A percentile compares a stretch with the other conserved stretches of the same genome.
Conservation (phyloP, 495 filamentous ascomycete genomes). For the Margaritispora aquatica region DNA sequence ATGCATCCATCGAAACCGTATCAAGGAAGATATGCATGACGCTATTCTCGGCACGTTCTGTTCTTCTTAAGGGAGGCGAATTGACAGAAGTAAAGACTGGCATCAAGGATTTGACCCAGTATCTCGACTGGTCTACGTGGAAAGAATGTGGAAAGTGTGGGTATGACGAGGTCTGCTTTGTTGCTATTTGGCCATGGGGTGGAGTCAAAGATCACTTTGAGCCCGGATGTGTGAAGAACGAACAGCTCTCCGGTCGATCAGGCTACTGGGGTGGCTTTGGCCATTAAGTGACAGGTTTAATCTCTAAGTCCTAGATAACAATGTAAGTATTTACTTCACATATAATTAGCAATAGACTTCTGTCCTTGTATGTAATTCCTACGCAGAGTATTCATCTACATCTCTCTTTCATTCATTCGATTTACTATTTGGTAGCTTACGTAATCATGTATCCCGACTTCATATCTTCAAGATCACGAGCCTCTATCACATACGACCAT, state of each 20-base stretch:
- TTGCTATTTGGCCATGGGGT: constrained; percentile 62
- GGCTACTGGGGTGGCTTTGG: constrained; percentile 7
- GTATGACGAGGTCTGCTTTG: constrained; percentile 55
- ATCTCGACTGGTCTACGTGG: constrained; percentile 56
- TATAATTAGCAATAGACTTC: too few relatives aligned
- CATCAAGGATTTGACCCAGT: constrained; percentile 37
- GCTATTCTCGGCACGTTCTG: constrained; percentile 34
- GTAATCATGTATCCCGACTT: neutral
- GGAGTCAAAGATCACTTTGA: constrained; percentile 43
- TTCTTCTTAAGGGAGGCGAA: constrained; percentile 15
- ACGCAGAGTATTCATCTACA: too few relatives aligned
- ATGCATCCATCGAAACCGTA: constrained; percentile 40
- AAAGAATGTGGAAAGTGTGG: constrained; percentile 50
- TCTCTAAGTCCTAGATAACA: too few relatives aligned
- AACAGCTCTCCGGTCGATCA: neutral
- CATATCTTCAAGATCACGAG: too few relatives aligned
- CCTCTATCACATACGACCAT: too few relatives aligned
- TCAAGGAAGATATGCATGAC: constrained; percentile 43
- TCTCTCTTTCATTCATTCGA: too few relatives aligned
- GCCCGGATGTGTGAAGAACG: constrained; percentile 39
- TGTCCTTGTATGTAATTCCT: too few relatives aligned
- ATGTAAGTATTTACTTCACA: neutral
- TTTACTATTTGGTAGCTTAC: too few relatives aligned
- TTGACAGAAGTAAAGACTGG: constrained; percentile 20
- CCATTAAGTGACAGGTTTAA: neutral